Base-by-base conservation (phyloP, 495 filamentous ascomycete species). In the Amphirosellinia nigrospora region DNA sequence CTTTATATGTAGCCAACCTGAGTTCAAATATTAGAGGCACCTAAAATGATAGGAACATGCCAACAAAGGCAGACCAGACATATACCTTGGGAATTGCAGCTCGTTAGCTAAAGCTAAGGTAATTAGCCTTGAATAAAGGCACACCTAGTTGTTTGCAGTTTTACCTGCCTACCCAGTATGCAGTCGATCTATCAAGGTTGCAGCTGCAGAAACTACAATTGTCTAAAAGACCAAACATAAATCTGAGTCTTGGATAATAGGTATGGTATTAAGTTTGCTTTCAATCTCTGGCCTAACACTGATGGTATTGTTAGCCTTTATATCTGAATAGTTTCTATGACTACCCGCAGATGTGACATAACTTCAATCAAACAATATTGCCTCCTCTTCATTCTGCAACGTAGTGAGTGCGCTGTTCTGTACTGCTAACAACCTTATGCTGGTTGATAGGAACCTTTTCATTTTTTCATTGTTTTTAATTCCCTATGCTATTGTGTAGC, bases 221-320 rank as follows among this genome's bases (percentile, higher is more conserved):
- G 23, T 39, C 15, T 45, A 16, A 28, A n/a, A 30, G 16, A 15
- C 45, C n/a, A 45, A 32, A 60, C n/a, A 7, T 28, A 26, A 62
- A 53, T 30, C 34, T 28, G 32, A 19, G 39, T 9, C 28, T 45
- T 1, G 1, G n/a, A 21, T 62, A 28, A 62, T 64, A n/a, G n/a
- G n/a, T n/a, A 13, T 36, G 48, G 30, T 64, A 64, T 48, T 64
- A 15, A 64, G 23, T 64, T 48, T 46, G 23, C 28, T 48, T 23
- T 50, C 30, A 48, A 19, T n/a, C 16, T 36, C 41, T 21, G 50
- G 15, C 61, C 26, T 32, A 64, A 26, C 46, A n/a, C 7, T 53
- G 30, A 53, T 52, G 21, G 39, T 4, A 13, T 15, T 52, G 45
- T 65, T 13, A 53, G 46, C 63, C 30, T 21, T 39, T 2, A 21